phyloP scores from a whole-genome alignment of 1,284 basidiomycete genomes.

The Xerocomus minutiporus region DNA sequence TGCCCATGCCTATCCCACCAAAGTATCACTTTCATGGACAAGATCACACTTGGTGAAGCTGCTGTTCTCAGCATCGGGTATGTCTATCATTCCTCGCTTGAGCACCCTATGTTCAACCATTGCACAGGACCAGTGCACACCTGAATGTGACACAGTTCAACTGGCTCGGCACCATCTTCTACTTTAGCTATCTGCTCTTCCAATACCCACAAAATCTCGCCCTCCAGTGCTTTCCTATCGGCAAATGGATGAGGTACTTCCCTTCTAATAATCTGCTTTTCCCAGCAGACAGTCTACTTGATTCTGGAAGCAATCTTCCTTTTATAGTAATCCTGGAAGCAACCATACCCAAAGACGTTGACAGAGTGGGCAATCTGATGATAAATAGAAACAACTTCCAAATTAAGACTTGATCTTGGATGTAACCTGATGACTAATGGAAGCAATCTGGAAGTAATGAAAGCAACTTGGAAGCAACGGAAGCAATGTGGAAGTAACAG shows the following conservation, averaged over 20 bases:
- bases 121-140: slow-evolving; percentile 37
- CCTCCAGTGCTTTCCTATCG: slow-evolving; percentile 72
- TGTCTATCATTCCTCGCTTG: slow-evolving; percentile 17
- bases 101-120: slow-evolving; percentile 14
- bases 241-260: slow-evolving; percentile 60
- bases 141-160: slow-evolving; percentile 49
- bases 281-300: too few species aligned
- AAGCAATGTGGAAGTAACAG: too few species aligned
- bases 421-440: too few species aligned
- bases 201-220: slow-evolving; percentile 76
- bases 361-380: too few species aligned
- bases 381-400: too few species aligned
- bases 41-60: slow-evolving; percentile 69
- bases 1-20: slow-evolving; percentile 10
- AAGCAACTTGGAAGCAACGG: too few species aligned
- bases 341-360: too few species aligned
- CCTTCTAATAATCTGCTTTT: too few species aligned
- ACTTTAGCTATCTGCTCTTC: slow-evolving; percentile 54
- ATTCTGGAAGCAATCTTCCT: too few species aligned
- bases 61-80: slow-evolving; percentile 69
- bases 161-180: slow-evolving; percentile 76
- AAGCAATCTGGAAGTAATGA: too few species aligned
- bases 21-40: slow-evolving; percentile 66
- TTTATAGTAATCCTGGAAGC: too few species aligned
- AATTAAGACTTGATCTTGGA: too few species aligned